Base-by-base conservation (phyloP, 2,329 filamentous ascomycete species). In the Coniochaeta sp. region DNA sequence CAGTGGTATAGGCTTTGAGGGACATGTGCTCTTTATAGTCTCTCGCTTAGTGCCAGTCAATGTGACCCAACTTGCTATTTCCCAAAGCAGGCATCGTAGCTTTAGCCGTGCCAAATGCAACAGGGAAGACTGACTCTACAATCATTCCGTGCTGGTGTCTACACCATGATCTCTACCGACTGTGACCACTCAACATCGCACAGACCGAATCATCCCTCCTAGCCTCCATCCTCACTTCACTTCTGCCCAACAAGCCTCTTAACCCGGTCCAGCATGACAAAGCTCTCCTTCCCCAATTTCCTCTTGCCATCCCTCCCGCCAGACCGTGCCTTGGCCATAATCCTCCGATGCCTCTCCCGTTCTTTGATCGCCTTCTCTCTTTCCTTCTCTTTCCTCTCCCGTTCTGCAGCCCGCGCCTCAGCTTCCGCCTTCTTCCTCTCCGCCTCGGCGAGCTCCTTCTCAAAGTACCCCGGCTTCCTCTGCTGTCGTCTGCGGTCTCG, bases 231-330 rank as follows among this genome's bases (percentile, higher is more conserved):
- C 26, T 3, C 32, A 12, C 19, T 24, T 55, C 54, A 38, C 42
- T 55, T 59, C 55, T 38, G 65, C 30, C 76, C 81, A 63, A 95
- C 83, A 73, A 96, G 78, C 70, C 80, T 86, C 79, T 88, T 88
- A 36, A 93, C 88, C 74, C 88, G 90, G 68, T 91, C 89, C 60
- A 96, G 76, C 67, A 96, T 68, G 40, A 93, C 80, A 36, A 81
- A 82, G 67, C 91, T 93, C 78, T 96, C 91, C 62, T 90, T 81
- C 1, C 92, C 92, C 55, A 96, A 73, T 75, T 91, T 93, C 72
- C 89, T 83, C 75, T 89, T 87, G 12, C 90, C 90, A 72, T 64
- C 68, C 75, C 30, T 86, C 86, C 71, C 89, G 1, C 81, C 81
- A 66, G 80, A 81, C 54, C 87, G 79, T 58, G 93, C 91, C 71